Evolutionary conservation across 208 protist species (phyloP).

Genomic region (Leishmania guyanensis): DNA sequence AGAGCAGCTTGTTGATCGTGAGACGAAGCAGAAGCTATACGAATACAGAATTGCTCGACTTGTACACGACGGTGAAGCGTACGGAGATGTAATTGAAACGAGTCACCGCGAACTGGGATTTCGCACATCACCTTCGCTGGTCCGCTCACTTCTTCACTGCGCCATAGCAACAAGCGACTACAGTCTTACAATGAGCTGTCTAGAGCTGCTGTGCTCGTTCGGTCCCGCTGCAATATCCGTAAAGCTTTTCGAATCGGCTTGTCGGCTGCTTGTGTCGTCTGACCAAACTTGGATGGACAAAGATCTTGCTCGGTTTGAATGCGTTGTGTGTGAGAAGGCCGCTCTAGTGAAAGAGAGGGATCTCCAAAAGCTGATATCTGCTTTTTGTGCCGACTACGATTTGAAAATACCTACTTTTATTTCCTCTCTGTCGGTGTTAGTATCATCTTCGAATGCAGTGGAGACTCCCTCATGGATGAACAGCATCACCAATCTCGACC

Average conservation of each 20-base stretch:
- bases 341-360: conserved; percentile 6
- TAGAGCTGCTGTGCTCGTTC: conserved; percentile 9
- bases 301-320: conserved; percentile 20
- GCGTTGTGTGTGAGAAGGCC: conserved; percentile 10
- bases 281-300: background rate
- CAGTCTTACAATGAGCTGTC: background rate
- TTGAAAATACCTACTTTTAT: conserved; percentile 28
- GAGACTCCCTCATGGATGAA: background rate
- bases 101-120: conserved; percentile 15
- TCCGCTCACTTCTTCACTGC: conserved; percentile 28
- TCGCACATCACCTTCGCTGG: conserved; percentile 25
- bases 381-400: conserved; percentile 33
- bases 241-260: conserved; percentile 16
- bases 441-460: background rate
- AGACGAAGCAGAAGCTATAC: conserved; percentile 15
- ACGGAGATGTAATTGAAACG: conserved; percentile 14
- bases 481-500: conserved; percentile 29
- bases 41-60: conserved; percentile 28
- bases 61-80: conserved; percentile 23
- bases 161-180: conserved; percentile 12
- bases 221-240: conserved; percentile 5
- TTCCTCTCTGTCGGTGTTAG: background rate
- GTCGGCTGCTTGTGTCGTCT: conserved; percentile 10
- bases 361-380: conserved; percentile 19
- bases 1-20: conserved; percentile 8